Evolutionary conservation across 2,329 filamentous ascomycete genomes (phyloP).

Genomic region (Talaromyces sp.): DNA sequence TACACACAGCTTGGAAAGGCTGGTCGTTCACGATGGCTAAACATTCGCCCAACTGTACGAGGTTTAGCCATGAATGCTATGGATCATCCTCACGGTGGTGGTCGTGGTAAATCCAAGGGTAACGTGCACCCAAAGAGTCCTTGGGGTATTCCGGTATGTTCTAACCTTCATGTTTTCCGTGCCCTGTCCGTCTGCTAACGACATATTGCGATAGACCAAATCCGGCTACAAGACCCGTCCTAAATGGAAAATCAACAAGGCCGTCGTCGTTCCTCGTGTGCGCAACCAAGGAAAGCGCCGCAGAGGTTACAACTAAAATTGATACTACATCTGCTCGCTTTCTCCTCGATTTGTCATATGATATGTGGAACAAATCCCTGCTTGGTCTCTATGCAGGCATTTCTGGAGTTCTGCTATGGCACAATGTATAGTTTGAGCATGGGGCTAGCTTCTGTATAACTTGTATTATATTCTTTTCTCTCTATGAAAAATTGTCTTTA

Average conservation of each 20-base stretch:
- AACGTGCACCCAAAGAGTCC: constrained; percentile 92
- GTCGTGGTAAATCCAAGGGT: constrained; percentile 98
- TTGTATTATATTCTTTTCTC: constrained; percentile 7
- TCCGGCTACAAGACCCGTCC: constrained; percentile 80
- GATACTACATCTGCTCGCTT: not conserved
- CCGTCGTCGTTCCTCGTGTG: constrained; percentile 76
- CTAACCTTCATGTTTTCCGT: constrained; percentile 14
- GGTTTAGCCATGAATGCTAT: constrained; percentile 99
- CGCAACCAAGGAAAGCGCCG: constrained; percentile 88
- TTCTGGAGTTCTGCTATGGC: constrained; percentile 8
- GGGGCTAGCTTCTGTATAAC: constrained; percentile 10
- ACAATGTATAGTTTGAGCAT: constrained; percentile 2
- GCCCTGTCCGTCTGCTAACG: constrained; percentile 16
- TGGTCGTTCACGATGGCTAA: constrained; percentile 87
- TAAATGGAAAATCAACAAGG: constrained; percentile 87
- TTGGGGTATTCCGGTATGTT: constrained; percentile 88
- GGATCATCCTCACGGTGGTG: constrained; percentile 98
- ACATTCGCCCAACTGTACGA: constrained; percentile 90
- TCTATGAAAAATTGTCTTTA: not conserved
- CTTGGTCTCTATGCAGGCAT: not conserved
- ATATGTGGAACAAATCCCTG: not conserved
- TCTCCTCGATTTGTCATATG: not conserved
- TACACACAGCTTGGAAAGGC: constrained; percentile 92
- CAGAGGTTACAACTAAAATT: constrained; percentile 58
- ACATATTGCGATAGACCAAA: constrained; percentile 44